Percentiles rank a stretch among this genome's conserved stretches.
Evolutionary conservation across 2,329 filamentous ascomycete genomes (phyloP).

Genomic region (Pestalotiopsis sp.): DNA sequence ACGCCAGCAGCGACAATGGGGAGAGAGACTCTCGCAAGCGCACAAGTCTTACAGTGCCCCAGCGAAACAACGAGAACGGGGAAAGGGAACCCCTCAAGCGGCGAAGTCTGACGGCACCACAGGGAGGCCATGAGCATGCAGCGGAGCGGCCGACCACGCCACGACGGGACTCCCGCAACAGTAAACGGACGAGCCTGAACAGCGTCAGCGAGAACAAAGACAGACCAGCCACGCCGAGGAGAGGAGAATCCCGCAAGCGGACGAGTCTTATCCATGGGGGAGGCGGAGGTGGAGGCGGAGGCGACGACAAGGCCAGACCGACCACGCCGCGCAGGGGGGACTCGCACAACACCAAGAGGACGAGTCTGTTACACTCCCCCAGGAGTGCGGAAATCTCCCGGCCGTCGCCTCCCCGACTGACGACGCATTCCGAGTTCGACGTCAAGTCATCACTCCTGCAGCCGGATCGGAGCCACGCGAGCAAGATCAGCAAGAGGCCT

Average conservation of each 20-base stretch:
- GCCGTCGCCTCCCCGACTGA: not conserved
- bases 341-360: constrained; percentile 28
- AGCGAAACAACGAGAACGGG: not conserved
- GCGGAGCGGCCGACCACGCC: not conserved
- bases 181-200: not conserved
- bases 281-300: not conserved
- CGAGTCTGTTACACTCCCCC: not conserved
- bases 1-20: not conserved
- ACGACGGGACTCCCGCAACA: not conserved
- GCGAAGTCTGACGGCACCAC: not conserved
- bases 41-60: not conserved
- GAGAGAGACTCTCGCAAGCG: not conserved
- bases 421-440: not conserved
- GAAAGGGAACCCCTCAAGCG: not conserved
- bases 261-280: not conserved
- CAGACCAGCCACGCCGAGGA: not conserved
- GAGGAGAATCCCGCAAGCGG: not conserved
- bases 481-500: constrained; percentile 17
- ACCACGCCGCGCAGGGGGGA: not conserved
- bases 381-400: not conserved
- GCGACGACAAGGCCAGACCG: not conserved
- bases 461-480: constrained; percentile 11
- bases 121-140: not conserved
- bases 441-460: not conserved
- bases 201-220: not conserved